These are phyloP conservation scores for Aspergillus coremiiformis DNA, from an alignment of 495 filamentous ascomycete genomes.

Conservation along the genomic window DNA sequence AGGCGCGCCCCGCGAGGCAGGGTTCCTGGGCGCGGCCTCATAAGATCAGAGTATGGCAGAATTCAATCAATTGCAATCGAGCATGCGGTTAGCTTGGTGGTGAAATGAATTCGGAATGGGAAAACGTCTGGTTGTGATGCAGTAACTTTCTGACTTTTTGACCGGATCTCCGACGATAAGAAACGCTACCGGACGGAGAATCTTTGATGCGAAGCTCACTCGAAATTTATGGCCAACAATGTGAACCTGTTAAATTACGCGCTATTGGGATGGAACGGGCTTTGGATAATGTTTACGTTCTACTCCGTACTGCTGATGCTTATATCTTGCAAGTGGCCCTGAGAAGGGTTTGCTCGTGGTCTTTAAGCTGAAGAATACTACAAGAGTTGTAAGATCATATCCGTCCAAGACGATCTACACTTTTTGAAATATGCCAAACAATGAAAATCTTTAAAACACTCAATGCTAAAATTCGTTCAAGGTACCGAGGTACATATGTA, in stretches of 20 bases:
- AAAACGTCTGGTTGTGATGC: background rate
- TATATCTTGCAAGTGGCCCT: too few relatives aligned
- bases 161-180: conserved; percentile 12
- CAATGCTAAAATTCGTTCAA: background rate
- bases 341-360: too few relatives aligned
- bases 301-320: too few relatives aligned
- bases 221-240: too few relatives aligned
- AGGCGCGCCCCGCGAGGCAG: conserved; percentile 23
- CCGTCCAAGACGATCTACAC: too few relatives aligned
- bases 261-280: background rate
- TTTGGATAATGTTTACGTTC: background rate
- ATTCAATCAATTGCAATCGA: conserved; percentile 2
- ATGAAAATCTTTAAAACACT: too few relatives aligned
- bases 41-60: conserved; percentile 13
- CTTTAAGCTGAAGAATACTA: too few relatives aligned
- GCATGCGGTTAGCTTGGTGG: background rate
- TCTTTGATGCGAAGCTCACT: conserved; percentile 20
- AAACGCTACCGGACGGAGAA: conserved; percentile 18
- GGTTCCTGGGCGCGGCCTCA: conserved; percentile 22
- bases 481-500: background rate
- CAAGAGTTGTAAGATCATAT: too few relatives aligned
- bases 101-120: background rate
- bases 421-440: too few relatives aligned
- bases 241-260: background rate
- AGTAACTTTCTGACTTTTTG: conserved; percentile 4